These are phyloP conservation scores for Alternaria incomplexa DNA, from an alignment of 2,329 filamentous ascomycete species.

Conservation along the genomic window DNA sequence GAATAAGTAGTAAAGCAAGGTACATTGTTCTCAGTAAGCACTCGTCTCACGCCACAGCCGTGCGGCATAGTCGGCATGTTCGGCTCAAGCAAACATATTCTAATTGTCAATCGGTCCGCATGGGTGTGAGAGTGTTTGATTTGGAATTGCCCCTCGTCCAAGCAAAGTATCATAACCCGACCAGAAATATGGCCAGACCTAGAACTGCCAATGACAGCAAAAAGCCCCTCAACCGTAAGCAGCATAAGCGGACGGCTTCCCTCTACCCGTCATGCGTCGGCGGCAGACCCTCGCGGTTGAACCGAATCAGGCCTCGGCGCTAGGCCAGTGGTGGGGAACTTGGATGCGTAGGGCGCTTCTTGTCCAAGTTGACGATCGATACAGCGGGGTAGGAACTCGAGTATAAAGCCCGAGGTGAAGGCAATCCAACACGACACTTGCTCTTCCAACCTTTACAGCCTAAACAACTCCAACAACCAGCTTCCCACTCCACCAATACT, in stretches of 20 bases:
- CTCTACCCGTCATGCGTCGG: not conserved
- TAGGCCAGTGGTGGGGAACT: not conserved
- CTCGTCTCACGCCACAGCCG: not conserved
- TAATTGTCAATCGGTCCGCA: not conserved
- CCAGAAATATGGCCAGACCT: not conserved
- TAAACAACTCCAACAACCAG: not conserved
- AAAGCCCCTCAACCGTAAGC: not conserved
- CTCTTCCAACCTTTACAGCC: not conserved
- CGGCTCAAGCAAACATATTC: not conserved
- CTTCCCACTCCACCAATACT: not conserved
- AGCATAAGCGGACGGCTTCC: not conserved
- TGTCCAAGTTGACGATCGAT: constrained; percentile 15
- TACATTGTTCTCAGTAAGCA: not conserved
- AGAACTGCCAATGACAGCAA: not conserved
- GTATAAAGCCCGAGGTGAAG: constrained; percentile 24
- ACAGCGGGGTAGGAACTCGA: constrained; percentile 27
- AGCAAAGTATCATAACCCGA: not conserved
- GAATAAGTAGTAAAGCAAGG: not conserved
- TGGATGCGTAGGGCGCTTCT: not conserved
- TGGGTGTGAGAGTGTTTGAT: not conserved
- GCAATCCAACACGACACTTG: not conserved
- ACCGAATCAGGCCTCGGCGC: not conserved
- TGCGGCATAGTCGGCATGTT: not conserved
- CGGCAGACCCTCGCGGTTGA: not conserved
- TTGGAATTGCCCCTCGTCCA: not conserved